Base-by-base conservation (phyloP, 805 yeast species). In the Komagataella kurtzmanii region DNA sequence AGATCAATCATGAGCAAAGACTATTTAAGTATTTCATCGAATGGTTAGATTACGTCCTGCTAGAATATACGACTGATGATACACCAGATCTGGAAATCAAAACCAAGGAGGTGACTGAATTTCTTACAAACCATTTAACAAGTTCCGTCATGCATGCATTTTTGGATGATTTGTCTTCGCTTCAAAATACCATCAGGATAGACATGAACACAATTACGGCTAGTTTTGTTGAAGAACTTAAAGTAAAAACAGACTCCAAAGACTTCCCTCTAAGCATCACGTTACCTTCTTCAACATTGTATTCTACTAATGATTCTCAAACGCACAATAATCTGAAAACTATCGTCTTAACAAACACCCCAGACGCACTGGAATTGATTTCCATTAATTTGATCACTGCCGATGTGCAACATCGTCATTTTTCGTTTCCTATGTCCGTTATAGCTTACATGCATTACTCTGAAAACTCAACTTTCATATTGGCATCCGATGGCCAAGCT, bases 1-100 rank as follows among this genome's bases (percentile, higher is more conserved):
- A 14, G 52, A 54, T 14, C 24, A 77, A 75, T 54, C 69, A 69
- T 19, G 80, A 76, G 51, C 78, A 74, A 55, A 64, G 65, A 45
- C 57, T 65, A 36, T 77, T 77, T 58, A 72, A 71, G 51, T 66
- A 69, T 46, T 75, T 74, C 49, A 56, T 75, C 12, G 62, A 64
- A 14, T 78, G 82, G 82, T 54, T 70, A 14, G 67, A 59, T 51
- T 61, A 51, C 59, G 68, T 52, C 52, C 68, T 56, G 69, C 65
- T 56, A 59, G 74, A 59, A 56, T 70, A 55, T 19, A 69, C 56
- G 19, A 73, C 73, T 7, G 77, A 73, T 44, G 65, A 65, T 46
- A 57, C 61, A n/a, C 52, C 56, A 3, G 52, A 55, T 40, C 51
- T 36, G 8, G 45, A 55, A 54, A 24, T 57, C 7, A 46, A 54